phyloP scores from a whole-genome alignment of 1,284 basidiomycete genomes.

The Tilletia horrida region DNA sequence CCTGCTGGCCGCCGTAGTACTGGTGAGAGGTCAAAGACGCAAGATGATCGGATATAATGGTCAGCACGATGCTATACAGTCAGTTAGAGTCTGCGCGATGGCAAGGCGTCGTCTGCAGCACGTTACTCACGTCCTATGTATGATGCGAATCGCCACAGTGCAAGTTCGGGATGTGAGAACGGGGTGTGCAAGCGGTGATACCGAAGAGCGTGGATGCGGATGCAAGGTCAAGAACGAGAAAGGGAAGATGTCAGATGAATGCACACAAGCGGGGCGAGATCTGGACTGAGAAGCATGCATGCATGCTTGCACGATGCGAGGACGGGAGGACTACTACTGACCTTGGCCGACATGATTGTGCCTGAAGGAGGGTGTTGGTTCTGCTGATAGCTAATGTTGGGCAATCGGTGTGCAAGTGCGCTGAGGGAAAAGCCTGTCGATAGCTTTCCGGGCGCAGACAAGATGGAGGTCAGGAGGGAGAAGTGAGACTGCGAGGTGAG shows the following conservation, averaged over 20 bases:
- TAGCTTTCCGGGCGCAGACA: not conserved
- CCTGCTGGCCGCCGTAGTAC: constrained; percentile 16
- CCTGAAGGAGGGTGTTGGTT: constrained; percentile 1
- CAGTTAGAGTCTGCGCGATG: too few relatives aligned
- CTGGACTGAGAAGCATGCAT: too few relatives aligned
- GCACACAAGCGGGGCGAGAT: too few relatives aligned
- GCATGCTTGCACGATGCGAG: too few relatives aligned
- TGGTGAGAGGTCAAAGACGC: not conserved
- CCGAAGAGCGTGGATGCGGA: too few relatives aligned
- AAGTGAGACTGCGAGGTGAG: not conserved
- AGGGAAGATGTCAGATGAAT: too few relatives aligned
- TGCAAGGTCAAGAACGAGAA: not conserved
- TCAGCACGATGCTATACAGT: too few relatives aligned
- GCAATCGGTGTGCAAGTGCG: constrained; percentile 1
- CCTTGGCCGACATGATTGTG: constrained; percentile 18
- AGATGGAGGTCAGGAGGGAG: not conserved
- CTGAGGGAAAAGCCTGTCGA: not conserved
- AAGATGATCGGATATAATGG: not conserved
- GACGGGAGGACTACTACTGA: not conserved
- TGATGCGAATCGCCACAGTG: too few relatives aligned
- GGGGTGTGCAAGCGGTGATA: too few relatives aligned
- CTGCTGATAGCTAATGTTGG: constrained; percentile 1
- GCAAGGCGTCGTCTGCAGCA: not conserved
- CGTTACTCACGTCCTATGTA: not conserved
- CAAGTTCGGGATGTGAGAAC: too few relatives aligned